Evolutionary conservation across 73 alveolate genomes (phyloP), one percentile per base, ranked within the genome.

Genomic region (Blepharisma stoltei): DNA sequence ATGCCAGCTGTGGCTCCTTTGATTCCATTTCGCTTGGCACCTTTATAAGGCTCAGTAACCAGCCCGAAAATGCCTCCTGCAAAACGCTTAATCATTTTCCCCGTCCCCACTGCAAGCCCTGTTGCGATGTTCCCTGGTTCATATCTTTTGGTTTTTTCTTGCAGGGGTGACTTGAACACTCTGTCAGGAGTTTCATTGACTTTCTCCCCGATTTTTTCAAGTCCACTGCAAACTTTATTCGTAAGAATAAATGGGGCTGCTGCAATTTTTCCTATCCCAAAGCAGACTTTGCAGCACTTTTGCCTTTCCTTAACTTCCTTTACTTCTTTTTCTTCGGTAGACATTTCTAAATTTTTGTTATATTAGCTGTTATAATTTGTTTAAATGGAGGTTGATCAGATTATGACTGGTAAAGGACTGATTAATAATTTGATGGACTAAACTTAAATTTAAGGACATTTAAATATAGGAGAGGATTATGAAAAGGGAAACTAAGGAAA

Each of bases 1-100:
- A 92, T 45, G 6, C 98, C 98, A 60, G 75, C 73, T 54, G 94
- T 91, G 14, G 88, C 87, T 9, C 98, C 98, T 77, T 76, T 86
- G 46, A 89, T 54, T 54, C 94, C 94, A 25, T 81, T 83, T 78
- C 82, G 48, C 70, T 89, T 92, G 7, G 94, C 96, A 6, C 98
- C 98, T 81, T 87, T 91, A 67, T 83, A 66, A 8, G 98, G 98
- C 69, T 92, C 94, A 54, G 83, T 75, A 44, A 92, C 92, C 8
- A 92, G 89, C 54, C 94, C 98, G 9, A 94, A 79, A 60, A 92
- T 90, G 0, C 93, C 98, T 70, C 83, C 66, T 55, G 83, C 69
- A 44, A 92, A 45, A 6, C 92, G 86, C 43, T 81, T 77, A 65
- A 83, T 73, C 95, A 92, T 83, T 1, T 77, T 27, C n/a, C 78